Base-by-base conservation (phyloP, 495 filamentous ascomycete genomes). In the Sabuloglossum arenarium region DNA sequence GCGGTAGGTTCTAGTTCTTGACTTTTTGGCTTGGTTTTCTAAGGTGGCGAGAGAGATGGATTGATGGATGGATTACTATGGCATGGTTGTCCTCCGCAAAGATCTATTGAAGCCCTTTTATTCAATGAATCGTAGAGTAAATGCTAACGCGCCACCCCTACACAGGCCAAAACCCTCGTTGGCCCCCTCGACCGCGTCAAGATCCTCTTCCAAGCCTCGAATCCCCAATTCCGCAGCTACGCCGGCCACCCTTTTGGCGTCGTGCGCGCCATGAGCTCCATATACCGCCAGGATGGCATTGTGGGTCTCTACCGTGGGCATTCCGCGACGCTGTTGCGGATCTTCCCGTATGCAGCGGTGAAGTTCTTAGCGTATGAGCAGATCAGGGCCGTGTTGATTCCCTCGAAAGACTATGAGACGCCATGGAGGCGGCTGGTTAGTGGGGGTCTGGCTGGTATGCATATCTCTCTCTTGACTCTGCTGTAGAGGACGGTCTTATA, bases 291-390 rank as follows among this genome's bases (percentile, higher is more conserved):
- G 47, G 84, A 91, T 57, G 91, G 91, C 25, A 45, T 77, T 5
- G 59, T 73, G 19, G 91, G 93, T 1, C 74, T 98, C 19, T 98
- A 82, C 67, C 81, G 90, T 55, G 91, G 91, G 4, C 93, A 98
- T 66, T 94, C 88, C 19, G 91, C 88, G 14, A 98, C 91, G 0
- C 69, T 97, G 5, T 76, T 98, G 51, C 82, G 93, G 56, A 94
- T 98, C 59, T 98, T 96, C 65, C 91, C 91, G 6, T 98, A 98
- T 66, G 91, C 89, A 12, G 88, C 84, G 14, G 94, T 96, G 69
- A 98, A 97, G 61, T 98, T 98, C 68, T 75, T 97, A 43, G 88
- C 91, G 24, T 98, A 98, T 68, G 91, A 98, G 68, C 91, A 98
- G 65, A 82, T 94, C 57, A 84, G 91, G 24, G 75, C 79, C 11